Evolutionary conservation across 352 stramenopile genomes (phyloP).

Genomic region (Pythium plurisporium): DNA sequence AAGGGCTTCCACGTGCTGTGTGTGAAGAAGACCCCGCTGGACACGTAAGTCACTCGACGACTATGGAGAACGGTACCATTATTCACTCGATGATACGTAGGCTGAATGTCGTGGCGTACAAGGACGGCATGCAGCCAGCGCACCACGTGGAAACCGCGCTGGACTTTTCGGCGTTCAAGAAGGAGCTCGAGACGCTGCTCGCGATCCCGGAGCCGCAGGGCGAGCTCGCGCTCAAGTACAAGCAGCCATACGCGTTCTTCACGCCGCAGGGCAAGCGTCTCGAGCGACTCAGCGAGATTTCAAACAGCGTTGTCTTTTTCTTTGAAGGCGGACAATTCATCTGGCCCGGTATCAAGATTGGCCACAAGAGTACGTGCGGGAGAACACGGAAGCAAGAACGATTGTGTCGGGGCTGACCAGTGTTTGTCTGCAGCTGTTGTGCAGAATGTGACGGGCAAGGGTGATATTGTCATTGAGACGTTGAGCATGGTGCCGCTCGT

Average conservation of each 20-base stretch:
- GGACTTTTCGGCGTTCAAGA: conserved; percentile 33
- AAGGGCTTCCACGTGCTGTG: conserved; percentile 76
- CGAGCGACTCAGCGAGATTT: conserved; percentile 36
- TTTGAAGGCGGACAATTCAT: conserved; percentile 77
- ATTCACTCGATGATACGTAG: too few relatives aligned
- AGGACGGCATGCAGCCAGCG: conserved; percentile 43
- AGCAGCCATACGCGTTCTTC: conserved; percentile 68
- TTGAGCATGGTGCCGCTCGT: conserved; percentile 46
- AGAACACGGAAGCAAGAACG: too few relatives aligned
- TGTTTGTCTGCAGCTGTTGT: conserved; percentile 10
- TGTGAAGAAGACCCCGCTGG: conserved; percentile 32
- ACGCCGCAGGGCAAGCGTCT: conserved; percentile 45
- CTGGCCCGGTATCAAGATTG: conserved; percentile 60
- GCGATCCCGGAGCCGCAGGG: conserved; percentile 29
- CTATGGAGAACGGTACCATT: not conserved
- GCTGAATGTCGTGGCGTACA: conserved; percentile 46
- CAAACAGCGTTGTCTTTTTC: conserved; percentile 53
- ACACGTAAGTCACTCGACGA: conserved; percentile 38
- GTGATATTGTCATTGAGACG: conserved; percentile 28
- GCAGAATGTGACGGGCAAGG: conserved; percentile 23
- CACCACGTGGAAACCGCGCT: conserved; percentile 29
- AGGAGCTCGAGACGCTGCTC: conserved; percentile 34
- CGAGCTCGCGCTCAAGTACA: conserved; percentile 41
- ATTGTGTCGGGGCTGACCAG: not conserved
- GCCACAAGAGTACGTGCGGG: conserved; percentile 62